Evolutionary conservation across 176 grass and related monocot genomes (phyloP).

Genomic region (Musa troglodytarum): DNA sequence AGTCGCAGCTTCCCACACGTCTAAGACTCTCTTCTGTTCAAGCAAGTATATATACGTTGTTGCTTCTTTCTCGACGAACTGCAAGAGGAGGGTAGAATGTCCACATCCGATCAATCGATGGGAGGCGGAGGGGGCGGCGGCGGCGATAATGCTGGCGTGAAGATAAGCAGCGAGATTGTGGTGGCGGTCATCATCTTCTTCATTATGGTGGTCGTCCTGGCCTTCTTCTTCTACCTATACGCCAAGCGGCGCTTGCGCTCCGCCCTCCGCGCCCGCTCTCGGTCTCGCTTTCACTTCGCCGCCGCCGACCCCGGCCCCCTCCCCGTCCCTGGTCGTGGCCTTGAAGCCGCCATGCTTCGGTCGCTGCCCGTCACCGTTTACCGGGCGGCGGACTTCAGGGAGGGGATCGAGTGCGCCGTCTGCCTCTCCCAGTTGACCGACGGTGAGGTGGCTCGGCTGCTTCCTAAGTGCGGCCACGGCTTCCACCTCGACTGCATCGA

Average conservation of each 20-base stretch:
- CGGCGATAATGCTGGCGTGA: conserved; percentile 8
- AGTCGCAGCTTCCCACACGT: background rate
- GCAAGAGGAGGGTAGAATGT: background rate
- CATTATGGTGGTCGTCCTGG: conserved; percentile 67
- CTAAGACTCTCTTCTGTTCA: background rate
- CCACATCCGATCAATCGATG: background rate
- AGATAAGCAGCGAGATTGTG: conserved; percentile 55
- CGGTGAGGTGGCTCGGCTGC: conserved; percentile 58
- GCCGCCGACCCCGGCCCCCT: conserved; percentile 8
- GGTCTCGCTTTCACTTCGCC: conserved; percentile 28
- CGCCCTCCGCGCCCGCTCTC: background rate
- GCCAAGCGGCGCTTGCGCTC: conserved; percentile 46
- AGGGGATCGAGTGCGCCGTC: conserved; percentile 63
- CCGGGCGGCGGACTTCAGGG: background rate
- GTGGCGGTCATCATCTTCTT: conserved; percentile 64
- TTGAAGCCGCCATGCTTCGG: conserved; percentile 29
- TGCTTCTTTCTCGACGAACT: too few relatives aligned
- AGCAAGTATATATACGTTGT: background rate
- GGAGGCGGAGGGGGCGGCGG: background rate
- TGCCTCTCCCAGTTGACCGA: conserved; percentile 61
- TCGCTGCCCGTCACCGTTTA: conserved; percentile 33
- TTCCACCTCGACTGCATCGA: conserved; percentile 89
- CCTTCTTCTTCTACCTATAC: conserved; percentile 87
- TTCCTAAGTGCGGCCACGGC: conserved; percentile 64
- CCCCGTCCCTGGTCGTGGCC: conserved; percentile 24